Conservation (phyloP, 305 asterid genomes). For the Solanum hybrid region DNA sequence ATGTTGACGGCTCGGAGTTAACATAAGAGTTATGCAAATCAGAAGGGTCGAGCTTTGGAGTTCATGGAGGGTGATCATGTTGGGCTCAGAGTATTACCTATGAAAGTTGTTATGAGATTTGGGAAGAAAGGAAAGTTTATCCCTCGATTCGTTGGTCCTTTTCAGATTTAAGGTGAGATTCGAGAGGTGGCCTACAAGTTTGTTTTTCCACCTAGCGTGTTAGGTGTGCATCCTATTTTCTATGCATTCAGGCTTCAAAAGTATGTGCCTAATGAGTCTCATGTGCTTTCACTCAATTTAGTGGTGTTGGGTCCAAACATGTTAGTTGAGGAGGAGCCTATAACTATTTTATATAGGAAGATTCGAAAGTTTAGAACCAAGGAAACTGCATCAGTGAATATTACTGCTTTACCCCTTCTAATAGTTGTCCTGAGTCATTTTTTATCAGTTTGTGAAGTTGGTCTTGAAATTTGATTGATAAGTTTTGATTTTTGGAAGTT, state of each 20-base stretch:
- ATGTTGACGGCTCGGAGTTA: background rate
- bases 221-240: background rate
- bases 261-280: background rate
- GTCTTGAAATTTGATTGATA: too few species aligned
- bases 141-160: background rate
- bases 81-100: background rate
- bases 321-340: background rate
- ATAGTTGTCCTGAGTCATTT: too few species aligned
- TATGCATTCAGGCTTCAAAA: background rate
- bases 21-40: background rate
- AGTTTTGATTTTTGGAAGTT: too few species aligned
- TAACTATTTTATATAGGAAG: background rate
- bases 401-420: too few species aligned
- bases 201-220: background rate
- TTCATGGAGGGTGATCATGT: background rate
- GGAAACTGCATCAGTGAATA: background rate
- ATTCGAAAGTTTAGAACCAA: background rate
- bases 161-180: background rate
- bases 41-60: background rate
- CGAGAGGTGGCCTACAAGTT: background rate
- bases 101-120: background rate
- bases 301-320: background rate
- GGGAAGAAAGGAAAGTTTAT: background rate
- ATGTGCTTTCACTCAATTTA: background rate
- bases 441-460: too few species aligned